Conservation (phyloP, 257 asterid species). For the Linaria vulgaris region DNA sequence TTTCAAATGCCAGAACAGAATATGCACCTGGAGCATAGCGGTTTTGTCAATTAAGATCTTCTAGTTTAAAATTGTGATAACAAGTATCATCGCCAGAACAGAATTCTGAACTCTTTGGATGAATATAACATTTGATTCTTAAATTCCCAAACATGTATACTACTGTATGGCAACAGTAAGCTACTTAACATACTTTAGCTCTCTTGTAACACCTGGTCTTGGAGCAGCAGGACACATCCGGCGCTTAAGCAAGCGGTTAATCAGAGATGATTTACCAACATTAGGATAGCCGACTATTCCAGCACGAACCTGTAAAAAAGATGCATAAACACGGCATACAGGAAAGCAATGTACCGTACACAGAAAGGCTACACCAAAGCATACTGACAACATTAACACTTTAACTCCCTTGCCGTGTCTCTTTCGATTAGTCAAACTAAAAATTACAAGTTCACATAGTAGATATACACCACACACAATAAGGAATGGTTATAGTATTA, state of each 20-base stretch:
- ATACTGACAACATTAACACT: not conserved
- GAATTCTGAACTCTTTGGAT: constrained; percentile 3
- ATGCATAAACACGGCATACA: constrained; percentile 24
- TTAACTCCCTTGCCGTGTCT: constrained; percentile 1
- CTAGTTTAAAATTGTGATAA: not conserved
- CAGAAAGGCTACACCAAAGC: not conserved
- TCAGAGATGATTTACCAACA: constrained; percentile 94
- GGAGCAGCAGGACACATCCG: constrained; percentile 99
- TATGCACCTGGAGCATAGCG: not conserved
- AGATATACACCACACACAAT: constrained; percentile 4
- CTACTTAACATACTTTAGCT: constrained; percentile 59
- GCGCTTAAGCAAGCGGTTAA: constrained; percentile 91
- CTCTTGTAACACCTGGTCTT: constrained; percentile 98
- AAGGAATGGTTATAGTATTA: not conserved
- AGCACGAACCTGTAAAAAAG: constrained; percentile 77
- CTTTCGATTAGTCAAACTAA: constrained; percentile 8
- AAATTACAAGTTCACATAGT: constrained; percentile 1
- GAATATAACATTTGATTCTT: constrained; percentile 3
- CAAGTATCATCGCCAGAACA: constrained; percentile 1
- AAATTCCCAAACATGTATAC: constrained; percentile 1
- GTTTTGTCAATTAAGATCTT: not conserved
- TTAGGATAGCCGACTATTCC: constrained; percentile 95
- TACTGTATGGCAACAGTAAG: constrained; percentile 11
- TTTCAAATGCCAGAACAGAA: constrained; percentile 12
- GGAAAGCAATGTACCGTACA: not conserved